Base-by-base conservation (phyloP, 768 basidiomycete species). In the Pleurotus giganteus region DNA sequence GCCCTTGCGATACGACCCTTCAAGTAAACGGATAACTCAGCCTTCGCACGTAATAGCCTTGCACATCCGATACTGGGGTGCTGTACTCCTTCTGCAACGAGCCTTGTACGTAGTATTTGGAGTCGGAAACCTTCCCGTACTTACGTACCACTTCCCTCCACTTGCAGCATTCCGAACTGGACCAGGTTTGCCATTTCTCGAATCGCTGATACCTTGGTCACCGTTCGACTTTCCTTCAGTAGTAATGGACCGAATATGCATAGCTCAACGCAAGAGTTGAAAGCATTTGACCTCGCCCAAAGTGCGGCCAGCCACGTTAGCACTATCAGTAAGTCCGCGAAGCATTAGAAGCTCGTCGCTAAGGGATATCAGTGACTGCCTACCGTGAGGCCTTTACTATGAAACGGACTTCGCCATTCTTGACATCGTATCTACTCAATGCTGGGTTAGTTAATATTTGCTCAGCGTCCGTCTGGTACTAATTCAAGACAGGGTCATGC, bases 271-370 rank as follows among this genome's bases (percentile, higher is more conserved):
- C 60, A 75, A 6, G 82, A 83, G 23, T 13, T 58, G 53, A 85
- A 86, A 63, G 83, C 89, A 1, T 86, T 91, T 57, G 90, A 91
- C 63, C 71, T 89, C 12, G 85, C 88, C 13, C 85, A 89, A 65
- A 74, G 79, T 47, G 89, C 90, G 36, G 89, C 90, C 31, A 80
- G 78, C 43, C 85, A 88, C 60, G 74, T 91, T 50, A 85, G 84
- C 57, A 73, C 83, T 2, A 79, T 86, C 60, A 79, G 89, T 88
- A 61, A 59, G 70, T 63, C n/a, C 39, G 36, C 9, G 8, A 15
- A 24, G 24, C 13, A 21, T 23, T 4, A 28, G 9, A 8, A 21
- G 28, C 21, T 50, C 27, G 41, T 17, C 29, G 15, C 43, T 42
- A 23, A 47, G 19, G 15, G 65, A 28, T 47, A 44, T n/a, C 41